Conservation (phyloP, 106 monocot genomes). For the Phalaenopsis aphrodite region DNA sequence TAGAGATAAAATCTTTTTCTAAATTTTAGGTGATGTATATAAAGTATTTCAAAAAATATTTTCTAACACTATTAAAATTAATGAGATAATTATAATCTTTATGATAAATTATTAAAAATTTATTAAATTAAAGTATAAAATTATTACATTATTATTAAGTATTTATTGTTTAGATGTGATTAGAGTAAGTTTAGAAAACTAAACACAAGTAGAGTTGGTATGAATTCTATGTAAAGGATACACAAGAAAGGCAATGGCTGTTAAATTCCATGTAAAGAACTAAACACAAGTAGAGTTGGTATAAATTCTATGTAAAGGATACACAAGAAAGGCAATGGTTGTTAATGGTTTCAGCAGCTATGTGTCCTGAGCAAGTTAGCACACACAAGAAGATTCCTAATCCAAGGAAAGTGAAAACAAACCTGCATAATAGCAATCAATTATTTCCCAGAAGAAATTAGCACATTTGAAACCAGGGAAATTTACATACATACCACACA, state of each 20-base stretch:
- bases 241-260: slow-evolving; percentile 56
- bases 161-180: too few species aligned
- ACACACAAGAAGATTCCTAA: slow-evolving; percentile 40
- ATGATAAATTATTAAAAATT: too few species aligned
- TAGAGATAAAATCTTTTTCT: too few species aligned
- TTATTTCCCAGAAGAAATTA: not conserved
- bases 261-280: not conserved
- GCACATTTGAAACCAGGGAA: not conserved
- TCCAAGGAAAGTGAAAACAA: slow-evolving; percentile 41
- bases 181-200: too few species aligned
- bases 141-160: too few species aligned
- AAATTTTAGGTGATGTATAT: too few species aligned
- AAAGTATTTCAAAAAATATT: too few species aligned
- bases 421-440: slow-evolving; percentile 31
- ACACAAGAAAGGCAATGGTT: slow-evolving; percentile 61
- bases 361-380: slow-evolving; percentile 53
- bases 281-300: not conserved
- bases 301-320: slow-evolving; percentile 29
- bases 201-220: not conserved
- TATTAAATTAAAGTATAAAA: too few species aligned
- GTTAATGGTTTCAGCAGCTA: slow-evolving; percentile 57
- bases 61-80: too few species aligned
- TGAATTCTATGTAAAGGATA: slow-evolving; percentile 30
- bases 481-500: too few species aligned
- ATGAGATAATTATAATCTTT: too few species aligned